These are phyloP conservation scores for Tricholoma bakamatsutake DNA, from an alignment of 768 basidiomycete genomes.

Conservation along the genomic window DNA sequence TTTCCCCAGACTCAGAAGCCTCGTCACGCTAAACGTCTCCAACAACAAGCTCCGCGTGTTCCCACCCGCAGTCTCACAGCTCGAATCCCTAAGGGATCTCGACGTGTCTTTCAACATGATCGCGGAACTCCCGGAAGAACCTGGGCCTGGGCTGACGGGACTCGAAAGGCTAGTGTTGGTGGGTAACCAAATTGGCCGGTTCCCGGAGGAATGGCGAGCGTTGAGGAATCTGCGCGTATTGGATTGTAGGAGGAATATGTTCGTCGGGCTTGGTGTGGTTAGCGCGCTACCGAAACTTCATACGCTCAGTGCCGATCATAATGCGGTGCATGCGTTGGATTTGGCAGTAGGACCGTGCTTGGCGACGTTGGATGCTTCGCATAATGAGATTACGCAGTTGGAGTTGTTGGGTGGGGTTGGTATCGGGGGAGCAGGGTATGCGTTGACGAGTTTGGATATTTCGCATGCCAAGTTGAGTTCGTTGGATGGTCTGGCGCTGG, in stretches of 20 bases:
- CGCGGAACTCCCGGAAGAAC: conserved; percentile 70
- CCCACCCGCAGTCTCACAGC: conserved; percentile 68
- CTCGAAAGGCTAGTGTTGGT: conserved; percentile 75
- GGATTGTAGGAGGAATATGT: conserved; percentile 83
- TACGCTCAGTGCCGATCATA: conserved; percentile 73
- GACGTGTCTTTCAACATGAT: conserved; percentile 96
- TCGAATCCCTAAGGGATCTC: conserved; percentile 72
- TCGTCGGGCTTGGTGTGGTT: conserved; percentile 68
- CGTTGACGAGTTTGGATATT: conserved; percentile 75
- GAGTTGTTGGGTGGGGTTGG: conserved; percentile 43
- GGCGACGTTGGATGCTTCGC: conserved; percentile 64
- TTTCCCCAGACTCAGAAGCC: conserved; percentile 65
- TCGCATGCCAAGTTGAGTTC: conserved; percentile 85
- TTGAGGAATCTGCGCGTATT: conserved; percentile 61
- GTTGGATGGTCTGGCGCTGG: conserved; percentile 68
- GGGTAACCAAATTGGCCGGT: conserved; percentile 73
- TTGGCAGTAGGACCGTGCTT: conserved; percentile 66
- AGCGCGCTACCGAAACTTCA: conserved; percentile 66
- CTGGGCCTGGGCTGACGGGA: conserved; percentile 53
- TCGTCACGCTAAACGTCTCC: conserved; percentile 84
- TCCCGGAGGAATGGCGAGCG: conserved; percentile 50
- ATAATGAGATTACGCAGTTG: conserved; percentile 86
- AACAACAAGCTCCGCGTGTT: conserved; percentile 88
- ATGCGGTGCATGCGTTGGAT: conserved; percentile 75
- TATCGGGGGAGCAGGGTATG: conserved; percentile 27